These are phyloP conservation scores for Metschnikowia colocasiae DNA, from an alignment of 805 yeast species.

Conservation along the genomic window DNA sequence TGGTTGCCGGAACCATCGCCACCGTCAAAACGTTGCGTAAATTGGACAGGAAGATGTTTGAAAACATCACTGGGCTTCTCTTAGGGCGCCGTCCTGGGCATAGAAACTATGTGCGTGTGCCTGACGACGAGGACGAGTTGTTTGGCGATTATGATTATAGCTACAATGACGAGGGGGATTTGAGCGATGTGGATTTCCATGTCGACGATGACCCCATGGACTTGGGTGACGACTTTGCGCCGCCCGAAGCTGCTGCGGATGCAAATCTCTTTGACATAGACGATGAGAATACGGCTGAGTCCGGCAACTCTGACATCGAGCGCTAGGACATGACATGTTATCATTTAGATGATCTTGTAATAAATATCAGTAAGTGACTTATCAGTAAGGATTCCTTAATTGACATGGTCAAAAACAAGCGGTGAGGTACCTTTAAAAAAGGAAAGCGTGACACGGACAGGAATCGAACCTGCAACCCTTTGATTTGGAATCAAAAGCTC, in stretches of 20 bases:
- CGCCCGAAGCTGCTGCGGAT: constrained; percentile 15
- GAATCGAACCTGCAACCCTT: constrained; percentile 26
- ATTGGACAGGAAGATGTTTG: constrained; percentile 32
- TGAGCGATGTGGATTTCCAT: constrained; percentile 26
- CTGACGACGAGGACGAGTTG: constrained; percentile 40
- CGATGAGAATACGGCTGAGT: constrained; percentile 17
- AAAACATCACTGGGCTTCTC: constrained; percentile 25
- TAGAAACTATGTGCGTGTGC: constrained; percentile 40
- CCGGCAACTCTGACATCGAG: constrained; percentile 6
- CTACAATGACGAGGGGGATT: constrained; percentile 32
- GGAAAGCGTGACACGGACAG: constrained; percentile 22
- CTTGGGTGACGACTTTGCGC: constrained; percentile 14
- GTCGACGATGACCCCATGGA: constrained; percentile 19
- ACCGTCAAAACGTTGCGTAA: constrained; percentile 31
- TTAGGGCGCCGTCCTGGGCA: constrained; percentile 39
- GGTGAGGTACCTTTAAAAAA: too few relatives aligned
- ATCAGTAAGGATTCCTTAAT: too few relatives aligned
- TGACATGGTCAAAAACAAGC: too few relatives aligned
- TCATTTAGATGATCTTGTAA: background rate
- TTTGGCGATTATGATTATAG: constrained; percentile 41
- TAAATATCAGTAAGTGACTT: too few relatives aligned
- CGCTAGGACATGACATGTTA: background rate
- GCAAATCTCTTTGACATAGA: constrained; percentile 33
- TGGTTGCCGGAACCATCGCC: constrained; percentile 40
- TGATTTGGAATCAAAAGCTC: constrained; percentile 25